Base-by-base conservation (phyloP, 164 flowering plant species). In the Warburgia ugandensis region DNA sequence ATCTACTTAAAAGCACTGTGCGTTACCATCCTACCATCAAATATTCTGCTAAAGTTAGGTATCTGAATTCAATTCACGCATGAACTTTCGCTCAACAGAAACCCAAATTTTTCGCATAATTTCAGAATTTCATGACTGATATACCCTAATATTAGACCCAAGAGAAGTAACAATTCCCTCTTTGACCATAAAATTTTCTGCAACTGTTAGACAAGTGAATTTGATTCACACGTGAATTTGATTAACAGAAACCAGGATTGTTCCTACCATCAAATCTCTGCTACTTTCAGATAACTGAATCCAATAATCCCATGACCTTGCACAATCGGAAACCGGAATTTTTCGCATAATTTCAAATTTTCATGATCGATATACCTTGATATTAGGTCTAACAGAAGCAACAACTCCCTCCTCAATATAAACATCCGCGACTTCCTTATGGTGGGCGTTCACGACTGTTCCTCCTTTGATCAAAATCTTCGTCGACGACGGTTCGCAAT, bases 391-490 rank as follows among this genome's bases (percentile, higher is more conserved):
- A 17, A 94, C 88, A 19, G 81, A 73, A 44, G 74, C 74, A 56
- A 94, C 72, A 40, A 79, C 62, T 28, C 99, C 99, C 71, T 94
- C 81, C 63, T 89, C 96, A 10, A 94, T 75, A 60, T 84, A 94
- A 51, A 94, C 99, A 81, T 89, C 97, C 43, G 97, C 95, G 51
- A 79, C 48, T 68, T 89, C 77, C 59, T 73, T 78, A 48, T 72
- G 82, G 45, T 89, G 88, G 57, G 99, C 95, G 66, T 94, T 94
- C 6, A 94, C 99, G 35, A 94, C 95, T 6, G 78, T 94, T 32
- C 99, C 99, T 32, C 97, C 99, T 53, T 76, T 86, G 11, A 94
- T 83, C 81, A 94, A 65, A 8, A 94, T 46, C 84, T 83, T 88
- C 23, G 85, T 50, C 16, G 77, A 50, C 3, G 79, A 60, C 2